Conservation (phyloP, 805 yeast genomes). For the Lachancea kluyveri region DNA sequence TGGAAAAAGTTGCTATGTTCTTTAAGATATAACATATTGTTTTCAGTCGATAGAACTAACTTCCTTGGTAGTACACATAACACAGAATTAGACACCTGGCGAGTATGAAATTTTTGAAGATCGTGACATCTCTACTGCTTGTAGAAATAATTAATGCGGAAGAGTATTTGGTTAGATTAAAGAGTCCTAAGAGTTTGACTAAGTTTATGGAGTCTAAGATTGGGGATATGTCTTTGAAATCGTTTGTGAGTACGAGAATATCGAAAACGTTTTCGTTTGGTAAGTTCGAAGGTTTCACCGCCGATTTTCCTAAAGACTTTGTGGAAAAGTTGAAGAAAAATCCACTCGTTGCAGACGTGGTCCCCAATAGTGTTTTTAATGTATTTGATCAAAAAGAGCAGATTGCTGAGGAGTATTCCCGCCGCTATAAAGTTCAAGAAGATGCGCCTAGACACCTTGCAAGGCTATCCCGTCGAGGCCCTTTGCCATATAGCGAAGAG, state of each 20-base stretch:
- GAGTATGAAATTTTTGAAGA: conserved; percentile 1
- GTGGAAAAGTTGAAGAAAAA: conserved; percentile 44
- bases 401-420: conserved; percentile 4
- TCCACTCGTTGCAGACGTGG: conserved; percentile 62
- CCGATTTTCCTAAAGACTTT: conserved; percentile 46
- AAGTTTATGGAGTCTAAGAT: conserved; percentile 42
- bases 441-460: conserved; percentile 65
- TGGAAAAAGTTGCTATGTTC: no score
- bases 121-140: conserved; percentile 3
- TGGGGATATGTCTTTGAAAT: conserved; percentile 24
- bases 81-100: no score
- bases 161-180: conserved; percentile 47
- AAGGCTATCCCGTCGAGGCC: conserved; percentile 47
- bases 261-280: conserved; percentile 59
- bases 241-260: conserved; percentile 43
- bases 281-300: conserved; percentile 62
- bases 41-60: no score
- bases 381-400: conserved; percentile 39
- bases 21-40: no score
- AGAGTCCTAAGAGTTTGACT: conserved; percentile 43
- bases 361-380: conserved; percentile 56
- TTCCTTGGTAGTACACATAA: no score
- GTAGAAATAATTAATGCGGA: conserved; percentile 10
- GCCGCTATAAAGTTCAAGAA: conserved; percentile 24
- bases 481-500: conserved; percentile 25